Evolutionary conservation across 2,329 filamentous ascomycete genomes (phyloP), one percentile per base, ranked within the genome.

Genomic region (Ascochyta pisi): DNA sequence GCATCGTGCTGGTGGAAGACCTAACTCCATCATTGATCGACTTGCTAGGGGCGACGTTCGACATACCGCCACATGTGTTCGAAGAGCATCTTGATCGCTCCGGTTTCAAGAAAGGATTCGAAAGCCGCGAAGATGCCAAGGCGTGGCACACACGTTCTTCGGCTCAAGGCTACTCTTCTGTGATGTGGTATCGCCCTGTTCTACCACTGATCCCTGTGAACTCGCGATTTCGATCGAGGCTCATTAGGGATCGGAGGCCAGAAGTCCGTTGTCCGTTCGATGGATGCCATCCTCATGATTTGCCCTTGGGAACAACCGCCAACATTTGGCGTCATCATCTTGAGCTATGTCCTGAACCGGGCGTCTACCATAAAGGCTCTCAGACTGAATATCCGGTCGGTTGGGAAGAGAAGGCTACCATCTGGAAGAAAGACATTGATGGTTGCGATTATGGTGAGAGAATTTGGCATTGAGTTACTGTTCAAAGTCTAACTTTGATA

Each of bases 21-120:
- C 39, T 63, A 0, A 50, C 24, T 1, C 62, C 62, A 7, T 26
- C 43, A 6, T 37, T 61, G 35, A 58, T 63, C 12, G 51, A 61
- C 10, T 26, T 58, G 3, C 16, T 65, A 2, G 62, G 62, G 0
- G 57, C 60, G 16, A 63, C 56, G 15, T 63, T 65, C 15, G 39
- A 63, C 8, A 63, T 65, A 13, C 56, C 57, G 1, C 58, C 62
- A 8, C 56, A 61, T 8, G 53, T 62, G 1, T 63, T 65, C 35
- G 56, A 60, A 41, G 56, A 63, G 23, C 60, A 65, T 37, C 40
- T 65, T 3, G 49, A 61, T 12, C 47, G 43, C 6, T 60, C 55
- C 12, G 62, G 58, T 1, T 65, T 63, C 26, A 38, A 12, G n/a
- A 45, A 13, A 19, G n/a, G 7, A 26, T 9, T 7, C 1, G 27